phyloP scores from a whole-genome alignment of 208 protist genomes.

The Plasmodiophora brassicae region DNA sequence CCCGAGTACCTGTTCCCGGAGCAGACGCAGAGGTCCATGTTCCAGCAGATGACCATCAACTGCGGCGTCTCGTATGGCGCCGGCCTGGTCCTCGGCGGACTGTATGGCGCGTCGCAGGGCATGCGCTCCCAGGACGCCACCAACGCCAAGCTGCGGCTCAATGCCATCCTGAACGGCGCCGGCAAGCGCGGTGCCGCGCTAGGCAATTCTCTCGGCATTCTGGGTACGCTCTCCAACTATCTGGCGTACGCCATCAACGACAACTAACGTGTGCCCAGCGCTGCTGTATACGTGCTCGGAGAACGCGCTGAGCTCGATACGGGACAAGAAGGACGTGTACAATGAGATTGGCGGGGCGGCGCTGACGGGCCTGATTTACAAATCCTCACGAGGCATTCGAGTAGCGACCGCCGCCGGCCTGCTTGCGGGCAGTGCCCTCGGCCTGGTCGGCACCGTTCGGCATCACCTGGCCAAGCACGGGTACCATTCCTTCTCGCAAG shows the following conservation, averaged over 20 bases:
- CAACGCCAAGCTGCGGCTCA: background rate
- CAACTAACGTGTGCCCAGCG: background rate
- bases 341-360: slow-evolving; percentile 19
- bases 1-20: slow-evolving; percentile 20
- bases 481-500: background rate
- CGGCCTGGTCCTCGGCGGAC: background rate
- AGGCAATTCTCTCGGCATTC: background rate
- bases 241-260: too few species aligned
- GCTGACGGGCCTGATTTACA: background rate
- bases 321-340: background rate
- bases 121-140: background rate
- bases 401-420: background rate
- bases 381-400: background rate
- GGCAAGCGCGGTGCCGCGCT: background rate
- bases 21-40: background rate
- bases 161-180: slow-evolving; percentile 8
- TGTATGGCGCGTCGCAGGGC: background rate
- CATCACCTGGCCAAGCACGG: background rate
- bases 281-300: slow-evolving; percentile 6
- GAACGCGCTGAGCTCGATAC: background rate
- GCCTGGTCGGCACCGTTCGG: background rate
- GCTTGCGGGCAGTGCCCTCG: background rate
- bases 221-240: background rate
- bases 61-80: background rate
- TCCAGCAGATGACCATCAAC: slow-evolving; percentile 24